Evolutionary conservation across 2,329 filamentous ascomycete species (phyloP).

Genomic region (Alternaria sp.): DNA sequence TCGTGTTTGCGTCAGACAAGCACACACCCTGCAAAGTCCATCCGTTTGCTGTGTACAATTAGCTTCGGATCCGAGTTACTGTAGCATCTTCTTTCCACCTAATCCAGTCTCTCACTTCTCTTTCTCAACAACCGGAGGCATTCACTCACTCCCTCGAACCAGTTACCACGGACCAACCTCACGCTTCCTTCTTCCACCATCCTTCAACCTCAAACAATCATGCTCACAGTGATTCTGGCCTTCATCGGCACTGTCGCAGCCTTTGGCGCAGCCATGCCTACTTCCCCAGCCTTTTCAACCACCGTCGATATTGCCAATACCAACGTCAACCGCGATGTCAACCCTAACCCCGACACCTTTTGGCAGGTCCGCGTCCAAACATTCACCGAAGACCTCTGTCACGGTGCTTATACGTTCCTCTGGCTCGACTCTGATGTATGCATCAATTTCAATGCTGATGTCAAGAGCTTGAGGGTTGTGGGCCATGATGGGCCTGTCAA

Average conservation of each 20-base stretch:
- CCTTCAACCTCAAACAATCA: background rate
- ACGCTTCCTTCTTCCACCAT: background rate
- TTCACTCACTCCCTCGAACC: background rate
- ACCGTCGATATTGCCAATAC: background rate
- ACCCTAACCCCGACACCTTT: background rate
- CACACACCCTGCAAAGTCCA: background rate
- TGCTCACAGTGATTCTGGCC: background rate
- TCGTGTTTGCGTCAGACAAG: background rate
- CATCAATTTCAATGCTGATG: background rate
- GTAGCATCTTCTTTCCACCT: background rate
- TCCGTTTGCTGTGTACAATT: background rate
- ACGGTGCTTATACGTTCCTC: background rate
- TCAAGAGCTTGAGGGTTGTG: background rate
- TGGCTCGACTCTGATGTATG: background rate
- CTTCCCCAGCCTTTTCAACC: background rate
- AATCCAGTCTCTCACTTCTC: background rate
- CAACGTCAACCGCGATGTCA: background rate
- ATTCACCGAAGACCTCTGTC: background rate
- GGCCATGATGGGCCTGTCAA: background rate
- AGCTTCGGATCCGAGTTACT: background rate
- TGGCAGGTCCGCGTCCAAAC: background rate
- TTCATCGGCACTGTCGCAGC: background rate
- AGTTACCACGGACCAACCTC: background rate
- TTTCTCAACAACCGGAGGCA: background rate
- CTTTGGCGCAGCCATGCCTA: background rate